phyloP scores from a whole-genome alignment of 169 alveolate species.

The Cryptosporidium felis region DNA sequence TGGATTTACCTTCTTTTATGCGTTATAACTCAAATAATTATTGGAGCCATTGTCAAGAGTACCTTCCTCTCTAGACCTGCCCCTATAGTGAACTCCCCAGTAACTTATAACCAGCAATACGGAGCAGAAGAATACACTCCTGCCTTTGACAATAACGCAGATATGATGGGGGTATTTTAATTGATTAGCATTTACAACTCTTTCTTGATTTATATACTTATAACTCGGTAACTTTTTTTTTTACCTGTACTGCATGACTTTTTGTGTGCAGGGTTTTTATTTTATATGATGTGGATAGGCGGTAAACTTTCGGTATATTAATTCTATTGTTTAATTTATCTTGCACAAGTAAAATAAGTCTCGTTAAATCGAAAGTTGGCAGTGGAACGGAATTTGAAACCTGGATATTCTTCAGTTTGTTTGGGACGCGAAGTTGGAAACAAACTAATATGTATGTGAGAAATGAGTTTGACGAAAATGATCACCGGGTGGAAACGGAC shows the following conservation, averaged over 20 bases:
- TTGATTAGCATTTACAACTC: not conserved
- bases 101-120: constrained; percentile 8
- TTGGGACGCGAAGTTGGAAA: no score
- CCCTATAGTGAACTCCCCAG: constrained; percentile 14
- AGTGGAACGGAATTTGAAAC: no score
- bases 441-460: constrained; percentile 5
- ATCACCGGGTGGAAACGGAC: not conserved
- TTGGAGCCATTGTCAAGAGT: constrained; percentile 51
- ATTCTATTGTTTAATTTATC: no score
- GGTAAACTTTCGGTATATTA: not conserved
- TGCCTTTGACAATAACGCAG: constrained; percentile 22
- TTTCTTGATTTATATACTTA: not conserved
- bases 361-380: no score
- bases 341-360: no score
- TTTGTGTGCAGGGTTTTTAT: not conserved
- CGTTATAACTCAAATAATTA: constrained; percentile 17
- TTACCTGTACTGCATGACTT: constrained; percentile 7
- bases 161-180: constrained; percentile 31
- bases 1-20: constrained; percentile 54
- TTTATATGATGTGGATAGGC: constrained; percentile 11
- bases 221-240: not conserved
- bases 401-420: no score
- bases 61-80: constrained; percentile 28
- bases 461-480: not conserved
- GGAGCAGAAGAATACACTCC: constrained; percentile 8